Evolutionary conservation across 768 basidiomycete species (phyloP).

Genomic region (Suillus discolor): DNA sequence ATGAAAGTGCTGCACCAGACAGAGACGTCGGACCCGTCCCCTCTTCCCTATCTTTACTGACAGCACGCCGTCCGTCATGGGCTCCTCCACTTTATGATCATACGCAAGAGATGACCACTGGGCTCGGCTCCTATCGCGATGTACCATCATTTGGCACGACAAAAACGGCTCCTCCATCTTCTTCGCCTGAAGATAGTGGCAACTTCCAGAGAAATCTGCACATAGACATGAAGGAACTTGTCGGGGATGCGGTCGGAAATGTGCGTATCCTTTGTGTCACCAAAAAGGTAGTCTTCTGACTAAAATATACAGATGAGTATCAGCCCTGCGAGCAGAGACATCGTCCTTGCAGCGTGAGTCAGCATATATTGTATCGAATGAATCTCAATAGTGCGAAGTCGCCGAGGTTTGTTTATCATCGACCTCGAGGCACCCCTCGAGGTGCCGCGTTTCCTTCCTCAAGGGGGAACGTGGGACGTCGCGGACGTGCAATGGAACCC

Average conservation of each 20-base stretch:
- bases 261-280: conserved; percentile 45
- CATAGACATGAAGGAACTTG: conserved; percentile 78
- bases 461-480: conserved; percentile 96
- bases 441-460: conserved; percentile 91
- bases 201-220: conserved; percentile 62
- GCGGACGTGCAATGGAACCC: conserved; percentile 95
- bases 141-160: conserved; percentile 26
- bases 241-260: conserved; percentile 84
- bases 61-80: conserved; percentile 36
- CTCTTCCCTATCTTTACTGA: conserved; percentile 33
- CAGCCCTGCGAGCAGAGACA: conserved; percentile 83
- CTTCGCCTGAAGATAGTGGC: conserved; percentile 54
- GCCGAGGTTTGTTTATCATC: conserved; percentile 92
- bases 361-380: background rate
- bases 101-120: conserved; percentile 26
- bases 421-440: conserved; percentile 88
- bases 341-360: conserved; percentile 86
- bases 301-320: conserved; percentile 76
- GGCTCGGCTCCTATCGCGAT: conserved; percentile 33
- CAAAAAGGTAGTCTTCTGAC: conserved; percentile 11
- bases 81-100: conserved; percentile 31
- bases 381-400: conserved; percentile 37
- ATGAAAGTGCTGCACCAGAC: conserved; percentile 20
- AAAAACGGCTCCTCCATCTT: conserved; percentile 22
- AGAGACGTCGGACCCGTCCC: conserved; percentile 24